Base-by-base conservation (phyloP, 305 asterid species). In the Solanum hybrid region DNA sequence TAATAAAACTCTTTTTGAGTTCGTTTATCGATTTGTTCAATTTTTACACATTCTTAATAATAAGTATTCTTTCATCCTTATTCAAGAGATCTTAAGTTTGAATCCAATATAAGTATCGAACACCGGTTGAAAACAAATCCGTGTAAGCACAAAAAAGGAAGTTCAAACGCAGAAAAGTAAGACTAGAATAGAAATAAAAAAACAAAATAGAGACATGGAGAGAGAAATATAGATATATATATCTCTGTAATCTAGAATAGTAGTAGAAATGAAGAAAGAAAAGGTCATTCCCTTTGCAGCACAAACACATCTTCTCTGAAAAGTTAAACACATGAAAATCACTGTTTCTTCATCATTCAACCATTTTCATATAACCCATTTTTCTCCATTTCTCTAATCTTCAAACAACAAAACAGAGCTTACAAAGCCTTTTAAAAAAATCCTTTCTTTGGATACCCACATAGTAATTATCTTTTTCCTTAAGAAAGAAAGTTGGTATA, bases 111-210 rank as follows among this genome's bases (percentile, higher is more conserved):
- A 51, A 2, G 66, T 19, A 19, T 56, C 0, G 1, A 56, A 56
- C 26, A 56, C 24, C 24, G 24, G 0, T 15, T 34, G 35, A 34
- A 56, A 60, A 3, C 3, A 56, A 60, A 7, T 64, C 35, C 35
- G 73, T 78, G 79, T 12, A 64, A 17, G 42, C 90, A 81, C 82
- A 38, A 89, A 90, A 73, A 89, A 89, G 76, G 91, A 88, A 77
- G 89, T 91, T 91, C 90, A 88, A 88, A 51, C 22, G 78, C 85
- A 72, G 82, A 76, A 76, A 78, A 56, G 86, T 27, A 10, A 8
- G 86, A 56, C 87, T 38, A 32, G 34, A 73, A 40, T 6, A 40
- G 34, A 27, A 29, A 29, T 15, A 5, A 45, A 42, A 32, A 32
- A 17, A 13, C 31, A 40, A 40, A 38, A 40, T 5, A 19, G 71